phyloP scores from a whole-genome alignment of 768 basidiomycete species.

The Lactarius deliciosus region DNA sequence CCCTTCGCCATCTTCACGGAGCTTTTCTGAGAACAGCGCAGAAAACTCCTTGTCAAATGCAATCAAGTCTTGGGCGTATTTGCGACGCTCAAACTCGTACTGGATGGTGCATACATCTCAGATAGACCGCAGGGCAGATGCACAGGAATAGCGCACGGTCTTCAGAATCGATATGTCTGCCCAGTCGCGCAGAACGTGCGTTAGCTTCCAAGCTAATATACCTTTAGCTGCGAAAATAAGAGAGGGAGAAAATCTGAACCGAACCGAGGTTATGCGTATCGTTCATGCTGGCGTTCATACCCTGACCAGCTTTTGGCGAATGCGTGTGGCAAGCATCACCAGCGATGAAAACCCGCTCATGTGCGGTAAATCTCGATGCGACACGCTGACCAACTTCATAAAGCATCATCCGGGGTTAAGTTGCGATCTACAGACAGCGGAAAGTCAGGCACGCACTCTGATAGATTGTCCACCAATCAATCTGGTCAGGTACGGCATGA shows the following conservation, averaged over 20 bases:
- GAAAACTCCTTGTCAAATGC: constrained; percentile 53
- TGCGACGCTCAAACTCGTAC: constrained; percentile 55
- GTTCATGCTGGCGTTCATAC: constrained; percentile 55
- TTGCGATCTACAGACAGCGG: background rate
- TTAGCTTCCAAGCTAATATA: constrained; percentile 51
- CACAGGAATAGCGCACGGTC: constrained; percentile 38
- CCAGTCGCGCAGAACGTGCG: constrained; percentile 48
- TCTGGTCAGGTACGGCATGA: constrained; percentile 34
- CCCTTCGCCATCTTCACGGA: constrained; percentile 39
- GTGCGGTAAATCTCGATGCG: constrained; percentile 48
- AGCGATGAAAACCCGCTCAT: constrained; percentile 54
- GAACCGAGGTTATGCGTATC: constrained; percentile 52
- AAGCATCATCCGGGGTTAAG: background rate
- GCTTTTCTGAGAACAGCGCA: constrained; percentile 54
- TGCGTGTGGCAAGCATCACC: constrained; percentile 55
- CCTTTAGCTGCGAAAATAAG: background rate
- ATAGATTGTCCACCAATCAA: constrained; percentile 54
- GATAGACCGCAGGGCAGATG: background rate
- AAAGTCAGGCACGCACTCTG: constrained; percentile 38
- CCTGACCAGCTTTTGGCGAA: constrained; percentile 49
- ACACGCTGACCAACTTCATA: constrained; percentile 54
- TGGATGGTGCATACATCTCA: constrained; percentile 24
- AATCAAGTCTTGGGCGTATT: constrained; percentile 55
- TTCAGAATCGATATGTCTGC: constrained; percentile 46
- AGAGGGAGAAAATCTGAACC: background rate